Base-by-base conservation (phyloP, 306 rosid species). In the Arachis stenosperma region DNA sequence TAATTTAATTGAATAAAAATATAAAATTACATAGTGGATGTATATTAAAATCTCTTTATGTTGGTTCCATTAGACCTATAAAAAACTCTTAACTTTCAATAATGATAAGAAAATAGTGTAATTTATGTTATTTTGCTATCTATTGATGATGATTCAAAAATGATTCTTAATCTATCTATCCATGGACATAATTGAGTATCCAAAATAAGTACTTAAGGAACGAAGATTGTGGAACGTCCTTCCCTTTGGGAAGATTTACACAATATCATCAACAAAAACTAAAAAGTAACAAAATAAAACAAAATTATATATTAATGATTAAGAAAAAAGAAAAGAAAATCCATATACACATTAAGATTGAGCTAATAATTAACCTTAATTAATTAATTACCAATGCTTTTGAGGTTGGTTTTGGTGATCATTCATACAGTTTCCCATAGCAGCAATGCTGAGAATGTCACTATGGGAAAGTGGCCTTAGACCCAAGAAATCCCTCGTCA, bases 401-500 rank as follows among this genome's bases (percentile, higher is more conserved):
- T 84, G 93, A 73, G 82, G 36, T 68, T 83, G 94, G 48, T 77
- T 82, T 76, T 86, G 88, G 22, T 84, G 81, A 61, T 70, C 86
- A 73, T 75, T 87, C 58, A 88, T 82, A 78, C 88, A 88, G 66
- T 84, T 88, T 42, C 92, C 89, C 62, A 90, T 78, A 48, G 86
- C 96, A 75, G 93, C 90, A 51, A 92, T 82, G 29, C 63, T 90
- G 58, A 94, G 86, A 75, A 91, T 84, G 30, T 88, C 97, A 79
- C 74, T 79, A 43, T 89, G 97, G 52, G 97, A 86, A 7, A 89
- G 67, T 4, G 98, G 84, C 79, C 86, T 84, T 2, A 95, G 90
- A 6, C 98, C 96, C 86, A 95, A 88, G 83, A 95, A 95, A 71
- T 95, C 99, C 67, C 93, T 87, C 0, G 99, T 95, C 88, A 90